Evolutionary conservation across 768 basidiomycete genomes (phyloP), one percentile per base, ranked within the genome.

Genomic region (Lactarius trivialis): DNA sequence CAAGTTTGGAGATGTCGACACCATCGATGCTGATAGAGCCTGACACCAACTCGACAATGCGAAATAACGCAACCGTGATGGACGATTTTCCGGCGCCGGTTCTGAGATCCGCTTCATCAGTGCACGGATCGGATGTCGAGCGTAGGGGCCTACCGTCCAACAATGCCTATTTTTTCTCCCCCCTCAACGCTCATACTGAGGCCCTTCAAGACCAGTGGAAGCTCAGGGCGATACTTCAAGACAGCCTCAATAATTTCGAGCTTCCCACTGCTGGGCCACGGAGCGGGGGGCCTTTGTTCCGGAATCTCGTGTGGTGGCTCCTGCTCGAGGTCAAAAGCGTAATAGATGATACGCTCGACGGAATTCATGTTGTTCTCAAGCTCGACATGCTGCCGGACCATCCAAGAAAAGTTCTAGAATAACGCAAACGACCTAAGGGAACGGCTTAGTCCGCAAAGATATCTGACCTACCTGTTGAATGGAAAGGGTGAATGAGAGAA

Each of bases 311-410:
- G 83, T 1, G 88, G 80, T 1, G 88, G 82, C 73, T 95, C 93
- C 71, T 93, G 88, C 70, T 93, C 91, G 19, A 97, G 77, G 32
- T 84, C 81, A 21, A 81, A 81, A 45, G 87, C 85, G 69, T 97
- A 97, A 70, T 93, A 82, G 3, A 92, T 76, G 19, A 98, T 78
- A 28, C 94, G 86, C 71, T 91, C 89, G 9, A 91, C 88, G n/a
- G 85, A 84, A 71, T 93, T 93, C 90, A 95, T 93, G 73, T 94
- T 82, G 72, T 97, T 96, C 73, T 96, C 93, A 11, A 94, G 86
- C 71, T 95, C 93, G 3, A 89, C 85, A 41, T 79, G 80, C 73
- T 91, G 89, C 9, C 88, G 83, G 45, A 89, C 82, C 72, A 90
- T 80, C 85, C 84, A 91, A 24, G 83, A 83, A 67, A 92, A 89